phyloP scores from a whole-genome alignment of 495 filamentous ascomycete species.

The Lichenothelia convexa region DNA sequence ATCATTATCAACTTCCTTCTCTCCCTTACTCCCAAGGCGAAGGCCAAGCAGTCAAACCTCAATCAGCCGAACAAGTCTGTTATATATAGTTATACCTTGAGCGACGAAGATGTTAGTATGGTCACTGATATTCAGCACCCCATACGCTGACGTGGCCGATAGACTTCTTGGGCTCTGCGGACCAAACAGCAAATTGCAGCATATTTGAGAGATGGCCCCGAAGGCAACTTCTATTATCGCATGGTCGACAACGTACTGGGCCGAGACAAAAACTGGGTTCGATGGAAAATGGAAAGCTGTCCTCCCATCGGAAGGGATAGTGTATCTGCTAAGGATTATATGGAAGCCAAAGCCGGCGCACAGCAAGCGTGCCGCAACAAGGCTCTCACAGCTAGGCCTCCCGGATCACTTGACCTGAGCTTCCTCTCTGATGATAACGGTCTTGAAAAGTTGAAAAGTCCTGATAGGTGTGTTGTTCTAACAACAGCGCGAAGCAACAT shows the following conservation, averaged over 20 bases:
- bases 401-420: conserved; percentile 52
- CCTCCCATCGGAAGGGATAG: conserved; percentile 62
- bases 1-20: conserved; percentile 88
- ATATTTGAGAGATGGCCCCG: conserved; percentile 59
- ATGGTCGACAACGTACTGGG: conserved; percentile 92
- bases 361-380: conserved; percentile 46
- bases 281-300: conserved; percentile 91
- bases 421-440: conserved; percentile 52
- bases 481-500: conserved; percentile 3
- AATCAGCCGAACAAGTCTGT: conserved; percentile 58
- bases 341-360: conserved; percentile 43
- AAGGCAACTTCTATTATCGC: conserved; percentile 82
- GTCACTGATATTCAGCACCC: background rate
- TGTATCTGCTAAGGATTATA: conserved; percentile 43
- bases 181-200: conserved; percentile 56
- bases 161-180: conserved; percentile 55
- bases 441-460: conserved; percentile 39
- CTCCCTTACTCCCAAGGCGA: conserved; percentile 66
- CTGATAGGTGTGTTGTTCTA: conserved; percentile 28
- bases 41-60: conserved; percentile 51
- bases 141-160: background rate
- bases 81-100: conserved; percentile 56
- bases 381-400: conserved; percentile 42
- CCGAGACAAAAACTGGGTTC: conserved; percentile 93
- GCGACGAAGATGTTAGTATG: conserved; percentile 57